These are phyloP conservation scores for Colletotrichum sublineola DNA, from an alignment of 2,329 filamentous ascomycete genomes.

Conservation along the genomic window DNA sequence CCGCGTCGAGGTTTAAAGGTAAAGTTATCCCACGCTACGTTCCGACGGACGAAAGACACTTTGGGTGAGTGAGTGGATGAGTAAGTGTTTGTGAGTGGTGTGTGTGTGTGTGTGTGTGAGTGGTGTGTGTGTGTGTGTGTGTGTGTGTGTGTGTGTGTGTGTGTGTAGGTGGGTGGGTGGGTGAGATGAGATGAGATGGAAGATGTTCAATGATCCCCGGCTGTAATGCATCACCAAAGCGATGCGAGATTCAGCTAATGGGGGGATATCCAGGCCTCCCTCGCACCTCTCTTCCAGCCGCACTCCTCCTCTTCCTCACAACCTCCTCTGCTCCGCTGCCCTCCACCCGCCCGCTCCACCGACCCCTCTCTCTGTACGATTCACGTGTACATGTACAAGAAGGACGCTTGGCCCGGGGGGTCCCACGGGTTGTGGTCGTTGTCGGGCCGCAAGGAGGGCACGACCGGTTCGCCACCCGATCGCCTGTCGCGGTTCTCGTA, in stretches of 20 bases:
- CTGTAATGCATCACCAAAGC: no score
- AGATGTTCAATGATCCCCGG: background rate
- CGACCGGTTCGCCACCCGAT: background rate
- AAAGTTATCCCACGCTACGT: background rate
- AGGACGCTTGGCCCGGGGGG: background rate
- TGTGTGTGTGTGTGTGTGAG: background rate
- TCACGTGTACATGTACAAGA: no score
- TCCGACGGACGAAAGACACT: background rate
- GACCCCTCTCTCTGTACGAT: background rate
- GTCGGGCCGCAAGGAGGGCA: background rate
- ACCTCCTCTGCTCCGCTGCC: no score
- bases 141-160: background rate
- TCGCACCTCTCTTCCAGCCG: no score
- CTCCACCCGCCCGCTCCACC: background rate
- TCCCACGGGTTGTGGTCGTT: background rate
- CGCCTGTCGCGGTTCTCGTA: background rate
- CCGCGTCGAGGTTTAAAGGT: background rate
- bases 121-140: background rate
- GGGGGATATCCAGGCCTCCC: background rate
- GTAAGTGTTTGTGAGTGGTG: background rate
- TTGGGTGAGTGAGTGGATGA: background rate
- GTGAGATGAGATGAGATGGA: background rate
- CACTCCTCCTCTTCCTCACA: no score
- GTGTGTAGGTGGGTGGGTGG: background rate
- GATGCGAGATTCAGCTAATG: background rate